Conservation (phyloP, 2,329 filamentous ascomycete species). For the Penicillium nordicum region DNA sequence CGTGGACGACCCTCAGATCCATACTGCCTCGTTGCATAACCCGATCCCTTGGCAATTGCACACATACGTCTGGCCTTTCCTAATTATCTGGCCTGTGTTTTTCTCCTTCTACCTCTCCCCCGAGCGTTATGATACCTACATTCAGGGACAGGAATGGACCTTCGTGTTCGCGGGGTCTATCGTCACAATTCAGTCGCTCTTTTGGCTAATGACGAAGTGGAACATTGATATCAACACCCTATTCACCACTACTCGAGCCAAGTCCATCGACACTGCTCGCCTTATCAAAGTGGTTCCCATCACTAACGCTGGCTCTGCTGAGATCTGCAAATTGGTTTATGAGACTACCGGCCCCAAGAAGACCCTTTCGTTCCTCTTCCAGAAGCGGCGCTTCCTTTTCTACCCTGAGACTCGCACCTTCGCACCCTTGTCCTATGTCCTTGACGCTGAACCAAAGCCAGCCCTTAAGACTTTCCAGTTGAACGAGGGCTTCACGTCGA, state of each 20-base stretch:
- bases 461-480: constrained; percentile 73
- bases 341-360: constrained; percentile 72
- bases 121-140: constrained; percentile 84
- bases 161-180: constrained; percentile 91
- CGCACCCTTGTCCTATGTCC: constrained; percentile 73
- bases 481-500: constrained; percentile 69
- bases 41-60: constrained; percentile 78
- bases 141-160: constrained; percentile 94
- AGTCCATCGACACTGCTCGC: constrained; percentile 67
- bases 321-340: constrained; percentile 77
- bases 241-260: constrained; percentile 74
- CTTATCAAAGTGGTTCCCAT: constrained; percentile 91
- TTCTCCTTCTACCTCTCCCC: constrained; percentile 79
- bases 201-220: constrained; percentile 98
- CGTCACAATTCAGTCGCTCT: constrained; percentile 77
- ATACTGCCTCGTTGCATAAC: constrained; percentile 80
- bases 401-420: constrained; percentile 69
- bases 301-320: constrained; percentile 81
- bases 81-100: constrained; percentile 88
- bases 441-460: constrained; percentile 84
- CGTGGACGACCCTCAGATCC: constrained; percentile 88
- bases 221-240: constrained; percentile 79
- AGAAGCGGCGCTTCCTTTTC: constrained; percentile 95
- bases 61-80: constrained; percentile 89
- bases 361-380: constrained; percentile 87